Base-by-base conservation (phyloP, 805 yeast species). In the Teunomyces lycoperdinae region DNA sequence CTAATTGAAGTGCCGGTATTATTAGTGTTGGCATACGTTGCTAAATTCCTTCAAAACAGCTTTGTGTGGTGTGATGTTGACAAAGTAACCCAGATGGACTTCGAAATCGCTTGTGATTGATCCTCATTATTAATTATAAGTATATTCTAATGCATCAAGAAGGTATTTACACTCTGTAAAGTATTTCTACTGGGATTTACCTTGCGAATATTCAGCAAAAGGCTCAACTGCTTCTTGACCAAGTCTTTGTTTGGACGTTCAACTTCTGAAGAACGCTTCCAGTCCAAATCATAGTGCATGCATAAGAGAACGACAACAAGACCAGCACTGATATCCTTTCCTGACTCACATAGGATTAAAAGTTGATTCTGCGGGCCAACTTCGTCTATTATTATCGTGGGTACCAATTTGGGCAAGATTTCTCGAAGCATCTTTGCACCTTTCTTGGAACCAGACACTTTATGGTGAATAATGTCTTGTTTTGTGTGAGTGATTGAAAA, bases 151-250 rank as follows among this genome's bases (percentile, higher is more conserved):
- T 29, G 32, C 46, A 85, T 78, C 28, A 85, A 54, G 50, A 53
- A 79, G 2, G 81, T 64, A 52, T 88, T 85, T 2, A 87, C 81
- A 27, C 91, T 78, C 55, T 85, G 90, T 35, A 88, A 67, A 0
- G 95, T 85, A 9, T 88, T 83, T 43, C 96, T 70, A 47, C 90
- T 83, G 0, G 96, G 96, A 50, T 88, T 86, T 4, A 79, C 79
- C 35, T 75, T 78, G n/a, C 77, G 61, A 6, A 67, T 61, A 2
- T 74, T 65, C 13, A 77, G 70, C 3, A 89, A 56, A 41, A 61
- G 62, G 2, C 81, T 77, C 28, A 89, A 64, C 46, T 85, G 83
- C 48, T 74, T 74, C 47, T 81, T 76, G 11, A 87, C 76, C 7
- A 71, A 61, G 26, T 74, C 80, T 58, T 86, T 86, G 24, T 76